Conservation (phyloP, 1,284 basidiomycete genomes). For the Ganoderma sinense region DNA sequence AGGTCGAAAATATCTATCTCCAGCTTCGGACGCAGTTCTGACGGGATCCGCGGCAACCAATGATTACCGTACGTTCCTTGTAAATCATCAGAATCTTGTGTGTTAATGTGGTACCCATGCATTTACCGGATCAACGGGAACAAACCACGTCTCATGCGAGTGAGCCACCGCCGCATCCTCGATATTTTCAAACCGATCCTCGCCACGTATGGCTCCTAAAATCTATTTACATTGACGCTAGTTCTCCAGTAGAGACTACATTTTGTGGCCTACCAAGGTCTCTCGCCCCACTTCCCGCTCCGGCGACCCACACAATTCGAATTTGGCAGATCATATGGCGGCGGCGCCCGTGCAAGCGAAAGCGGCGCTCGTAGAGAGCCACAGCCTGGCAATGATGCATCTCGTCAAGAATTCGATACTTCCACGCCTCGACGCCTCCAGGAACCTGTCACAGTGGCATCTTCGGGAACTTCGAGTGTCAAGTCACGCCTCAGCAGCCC, state of each 20-base stretch:
- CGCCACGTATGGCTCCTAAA: background rate
- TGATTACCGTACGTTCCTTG: background rate
- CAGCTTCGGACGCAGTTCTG: background rate
- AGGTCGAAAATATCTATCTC: background rate
- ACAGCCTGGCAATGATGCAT: background rate
- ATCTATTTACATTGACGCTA: background rate
- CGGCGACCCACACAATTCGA: background rate
- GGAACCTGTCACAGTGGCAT: background rate
- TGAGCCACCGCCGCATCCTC: background rate
- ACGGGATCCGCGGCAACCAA: background rate
- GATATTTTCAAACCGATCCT: background rate
- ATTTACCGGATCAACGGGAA: background rate
- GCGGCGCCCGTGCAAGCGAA: background rate
- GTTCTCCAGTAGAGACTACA: no score
- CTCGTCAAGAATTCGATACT: background rate
- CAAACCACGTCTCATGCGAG: background rate
- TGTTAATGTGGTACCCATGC: background rate
- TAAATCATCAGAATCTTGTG: background rate
- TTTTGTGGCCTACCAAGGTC: background rate
- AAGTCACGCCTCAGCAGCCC: background rate
- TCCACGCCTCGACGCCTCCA: background rate
- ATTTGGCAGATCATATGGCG: background rate
- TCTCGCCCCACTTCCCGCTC: background rate
- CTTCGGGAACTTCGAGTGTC: background rate
- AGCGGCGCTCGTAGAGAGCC: slow-evolving; percentile 1